Evolutionary conservation across 352 stramenopile species (phyloP).

Genomic region (Phytophthora hibernalis): DNA sequence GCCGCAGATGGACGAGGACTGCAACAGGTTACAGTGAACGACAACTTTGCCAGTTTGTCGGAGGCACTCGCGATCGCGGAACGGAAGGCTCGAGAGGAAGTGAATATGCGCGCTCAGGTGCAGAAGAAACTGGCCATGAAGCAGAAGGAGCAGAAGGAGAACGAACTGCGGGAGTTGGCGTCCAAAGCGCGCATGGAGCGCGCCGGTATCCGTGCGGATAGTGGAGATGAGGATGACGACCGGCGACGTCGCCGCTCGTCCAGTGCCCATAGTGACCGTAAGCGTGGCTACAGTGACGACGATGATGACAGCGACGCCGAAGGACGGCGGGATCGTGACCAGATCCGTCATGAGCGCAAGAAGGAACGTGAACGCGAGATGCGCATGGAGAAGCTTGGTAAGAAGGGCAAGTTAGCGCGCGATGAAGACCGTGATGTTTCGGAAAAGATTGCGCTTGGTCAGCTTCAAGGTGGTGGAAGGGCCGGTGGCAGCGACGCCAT

Average conservation of each 20-base stretch:
- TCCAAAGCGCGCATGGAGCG: constrained; percentile 94
- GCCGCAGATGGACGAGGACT: constrained; percentile 97
- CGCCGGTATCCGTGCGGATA: constrained; percentile 59
- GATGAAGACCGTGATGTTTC: constrained; percentile 97
- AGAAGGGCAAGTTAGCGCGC: constrained; percentile 91
- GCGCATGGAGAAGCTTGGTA: constrained; percentile 95
- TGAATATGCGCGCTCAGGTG: constrained; percentile 94
- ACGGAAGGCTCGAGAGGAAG: constrained; percentile 96
- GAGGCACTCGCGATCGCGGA: constrained; percentile 98
- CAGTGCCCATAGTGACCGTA: constrained; percentile 24
- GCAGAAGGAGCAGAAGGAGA: constrained; percentile 97
- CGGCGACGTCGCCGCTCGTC: constrained; percentile 27
- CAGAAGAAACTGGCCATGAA: constrained; percentile 91
- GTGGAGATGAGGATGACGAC: constrained; percentile 34
- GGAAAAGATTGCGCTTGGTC: constrained; percentile 99
- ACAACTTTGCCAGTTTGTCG: constrained; percentile 98
- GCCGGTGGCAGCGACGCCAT: constrained; percentile 83
- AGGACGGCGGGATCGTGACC: constrained; percentile 59
- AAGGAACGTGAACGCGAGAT: constrained; percentile 95
- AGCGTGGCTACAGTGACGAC: constrained; percentile 20
- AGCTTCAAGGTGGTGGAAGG: constrained; percentile 91
- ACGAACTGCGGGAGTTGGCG: constrained; percentile 94
- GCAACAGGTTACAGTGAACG: constrained; percentile 96
- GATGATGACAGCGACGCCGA: constrained; percentile 50
- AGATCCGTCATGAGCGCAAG: constrained; percentile 92